Evolutionary conservation across 2,329 filamentous ascomycete species (phyloP).

Genomic region (Dactylonectria estremocensis): DNA sequence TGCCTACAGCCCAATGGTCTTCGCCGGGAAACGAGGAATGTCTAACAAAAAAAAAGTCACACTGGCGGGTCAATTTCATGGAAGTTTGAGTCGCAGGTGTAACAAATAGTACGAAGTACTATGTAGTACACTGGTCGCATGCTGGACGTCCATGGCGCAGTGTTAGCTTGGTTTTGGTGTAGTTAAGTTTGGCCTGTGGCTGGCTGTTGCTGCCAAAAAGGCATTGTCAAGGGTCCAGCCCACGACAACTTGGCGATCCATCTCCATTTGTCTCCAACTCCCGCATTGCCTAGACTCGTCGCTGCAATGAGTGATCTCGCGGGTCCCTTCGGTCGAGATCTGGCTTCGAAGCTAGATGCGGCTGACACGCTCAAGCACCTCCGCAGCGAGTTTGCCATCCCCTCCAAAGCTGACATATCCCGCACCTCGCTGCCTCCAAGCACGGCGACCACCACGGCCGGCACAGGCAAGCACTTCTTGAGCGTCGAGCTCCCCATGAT

Average conservation of each 20-base stretch:
- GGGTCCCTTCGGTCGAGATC: slow-evolving; percentile 29
- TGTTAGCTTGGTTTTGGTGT: background rate
- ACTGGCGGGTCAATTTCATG: too few relatives aligned
- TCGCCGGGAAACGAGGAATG: too few relatives aligned
- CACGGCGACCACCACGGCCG: slow-evolving; percentile 4
- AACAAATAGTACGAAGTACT: too few relatives aligned
- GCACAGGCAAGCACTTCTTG: slow-evolving; percentile 19
- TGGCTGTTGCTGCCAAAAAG: background rate
- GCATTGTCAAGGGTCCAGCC: background rate
- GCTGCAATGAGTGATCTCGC: slow-evolving; percentile 38
- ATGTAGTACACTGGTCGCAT: background rate
- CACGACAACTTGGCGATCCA: background rate
- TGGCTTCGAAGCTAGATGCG: slow-evolving; percentile 62
- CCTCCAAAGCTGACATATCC: slow-evolving; percentile 59
- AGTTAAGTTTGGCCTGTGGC: background rate
- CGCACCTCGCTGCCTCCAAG: slow-evolving; percentile 46
- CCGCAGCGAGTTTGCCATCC: slow-evolving; percentile 80
- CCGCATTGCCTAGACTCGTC: slow-evolving; percentile 4
- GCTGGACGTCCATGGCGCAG: background rate
- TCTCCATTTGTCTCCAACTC: background rate
- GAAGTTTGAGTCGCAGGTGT: too few relatives aligned
- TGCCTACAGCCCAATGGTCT: too few relatives aligned
- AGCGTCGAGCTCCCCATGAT: background rate
- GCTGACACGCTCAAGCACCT: slow-evolving; percentile 69
- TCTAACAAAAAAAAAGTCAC: too few relatives aligned